These are phyloP conservation scores for Spinacia oleracea DNA, from an alignment of 179 eudicot genomes.

Conservation along the genomic window DNA sequence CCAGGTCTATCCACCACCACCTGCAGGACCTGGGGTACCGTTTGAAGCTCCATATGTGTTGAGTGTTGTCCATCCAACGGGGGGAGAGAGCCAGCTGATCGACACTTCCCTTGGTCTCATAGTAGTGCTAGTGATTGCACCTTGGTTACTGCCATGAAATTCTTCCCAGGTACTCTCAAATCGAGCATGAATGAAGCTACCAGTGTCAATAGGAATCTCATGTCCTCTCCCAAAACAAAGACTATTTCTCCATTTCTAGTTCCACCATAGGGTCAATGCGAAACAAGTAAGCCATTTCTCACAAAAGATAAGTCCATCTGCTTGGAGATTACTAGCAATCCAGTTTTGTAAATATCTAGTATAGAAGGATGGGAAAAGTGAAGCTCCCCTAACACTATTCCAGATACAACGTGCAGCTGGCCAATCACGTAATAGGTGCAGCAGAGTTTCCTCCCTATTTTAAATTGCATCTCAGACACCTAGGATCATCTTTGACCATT, in stretches of 20 bases:
- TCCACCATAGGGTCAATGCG: neutral
- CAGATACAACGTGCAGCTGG: neutral
- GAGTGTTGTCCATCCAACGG: no score
- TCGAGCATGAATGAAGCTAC: no score
- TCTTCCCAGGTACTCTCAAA: no score
- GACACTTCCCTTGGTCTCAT: no score
- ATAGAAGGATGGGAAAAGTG: neutral
- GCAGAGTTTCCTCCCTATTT: neutral
- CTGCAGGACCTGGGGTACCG: no score
- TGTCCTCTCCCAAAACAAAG: no score
- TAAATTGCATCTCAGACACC: neutral
- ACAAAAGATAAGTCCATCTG: neutral
- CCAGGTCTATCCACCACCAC: no score
- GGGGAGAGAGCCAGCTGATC: no score
- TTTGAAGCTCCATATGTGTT: no score
- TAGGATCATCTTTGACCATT: neutral
- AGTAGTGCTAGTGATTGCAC: no score
- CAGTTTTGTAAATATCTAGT: neutral
- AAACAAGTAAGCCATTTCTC: neutral
- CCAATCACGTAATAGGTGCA: neutral
- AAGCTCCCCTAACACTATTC: neutral
- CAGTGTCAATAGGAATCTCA: neutral
- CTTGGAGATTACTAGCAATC: neutral
- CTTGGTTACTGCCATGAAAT: no score
- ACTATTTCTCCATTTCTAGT: neutral